Conservation (phyloP, 768 basidiomycete genomes). For the Hysterangium stoloniferum region DNA sequence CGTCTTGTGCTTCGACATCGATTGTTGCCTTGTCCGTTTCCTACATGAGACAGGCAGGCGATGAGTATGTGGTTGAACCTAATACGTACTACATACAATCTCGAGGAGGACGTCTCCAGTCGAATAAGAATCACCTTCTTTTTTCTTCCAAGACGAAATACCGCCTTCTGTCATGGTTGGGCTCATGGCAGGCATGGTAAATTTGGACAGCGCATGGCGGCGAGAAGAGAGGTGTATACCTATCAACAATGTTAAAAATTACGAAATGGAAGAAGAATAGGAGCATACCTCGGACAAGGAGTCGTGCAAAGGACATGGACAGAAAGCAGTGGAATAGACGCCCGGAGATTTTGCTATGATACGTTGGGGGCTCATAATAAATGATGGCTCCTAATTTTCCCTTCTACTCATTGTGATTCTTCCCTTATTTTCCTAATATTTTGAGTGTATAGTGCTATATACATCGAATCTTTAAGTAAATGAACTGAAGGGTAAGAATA, state of each 20-base stretch:
- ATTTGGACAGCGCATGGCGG: slow-evolving; percentile 58
- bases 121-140: slow-evolving; percentile 70
- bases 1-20: slow-evolving; percentile 97
- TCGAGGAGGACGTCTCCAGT: slow-evolving; percentile 85
- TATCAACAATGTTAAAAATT: slow-evolving; percentile 18
- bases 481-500: too few species aligned
- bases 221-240: slow-evolving; percentile 46
- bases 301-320: slow-evolving; percentile 8
- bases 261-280: neutral
- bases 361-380: too few species aligned
- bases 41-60: slow-evolving; percentile 31
- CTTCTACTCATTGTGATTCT: too few species aligned
- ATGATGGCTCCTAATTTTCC: too few species aligned
- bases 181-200: slow-evolving; percentile 95
- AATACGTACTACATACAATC: slow-evolving; percentile 51
- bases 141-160: slow-evolving; percentile 85
- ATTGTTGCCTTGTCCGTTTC: slow-evolving; percentile 96
- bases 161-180: slow-evolving; percentile 96
- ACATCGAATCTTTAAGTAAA: too few species aligned
- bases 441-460: too few species aligned
- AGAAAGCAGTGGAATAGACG: neutral
- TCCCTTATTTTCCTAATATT: too few species aligned
- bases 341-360: too few species aligned
- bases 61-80: neutral
- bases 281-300: slow-evolving; percentile 6